Evolutionary conservation across 306 rosid species (phyloP), one percentile per base, ranked within the genome.

Genomic region (Prunus salicina): DNA sequence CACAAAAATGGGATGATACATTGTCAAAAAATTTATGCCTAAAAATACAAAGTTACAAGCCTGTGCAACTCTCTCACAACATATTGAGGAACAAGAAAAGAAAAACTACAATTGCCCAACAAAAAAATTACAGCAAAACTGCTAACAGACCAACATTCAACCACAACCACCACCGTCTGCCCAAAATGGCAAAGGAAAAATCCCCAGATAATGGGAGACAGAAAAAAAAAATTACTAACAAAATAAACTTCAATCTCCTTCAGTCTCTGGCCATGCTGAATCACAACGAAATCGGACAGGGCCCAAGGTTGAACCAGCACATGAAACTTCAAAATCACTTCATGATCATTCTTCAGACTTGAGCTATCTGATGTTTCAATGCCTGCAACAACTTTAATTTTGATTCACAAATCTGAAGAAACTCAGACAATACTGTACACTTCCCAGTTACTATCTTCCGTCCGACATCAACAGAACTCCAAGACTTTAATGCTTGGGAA

Each of bases 371-470:
- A 80, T 83, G 90, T 82, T 89, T 92, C 84, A 92, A 47, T 82
- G 85, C 78, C 74, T 78, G 88, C 22, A 91, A 68, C 53, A 81
- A 72, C 84, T 86, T 88, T 19, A 82, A 38, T 65, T 96, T 96
- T 60, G 91, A 86, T 69, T 84, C 94, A 45, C 99, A 93, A 24
- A 88, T 88, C 56, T 67, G 73, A 30, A 82, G 82, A 78, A 96
- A 88, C 69, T 93, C 94, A 11, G 71, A 80, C 75, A 89, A 65
- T 18, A 75, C 85, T 76, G 73, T 78, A 65, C 73, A 81, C 85
- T 93, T 96, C 76, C 97, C 97, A 2, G 82, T 82, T 43, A 85
- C 65, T 28, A 96, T 85, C 84, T 93, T 96, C 75, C 96, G 86
- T 27, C 89, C 90, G 20, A 88, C 93, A 43, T 96, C 93, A 25